Base-by-base conservation (phyloP, 257 asterid species). In the Fraxinus pennsylvanica region DNA sequence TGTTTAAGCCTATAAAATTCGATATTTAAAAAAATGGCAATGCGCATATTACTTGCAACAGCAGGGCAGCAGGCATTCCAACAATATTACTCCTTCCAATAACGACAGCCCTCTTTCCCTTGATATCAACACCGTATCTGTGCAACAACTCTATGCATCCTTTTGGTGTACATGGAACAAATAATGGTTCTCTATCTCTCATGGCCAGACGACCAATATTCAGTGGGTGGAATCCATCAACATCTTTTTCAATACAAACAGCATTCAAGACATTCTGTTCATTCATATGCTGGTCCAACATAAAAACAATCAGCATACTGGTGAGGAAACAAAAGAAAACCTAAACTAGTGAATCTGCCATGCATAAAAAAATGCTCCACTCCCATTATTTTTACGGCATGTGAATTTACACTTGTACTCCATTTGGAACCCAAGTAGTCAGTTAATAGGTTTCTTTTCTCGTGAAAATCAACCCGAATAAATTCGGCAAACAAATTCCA, bases 41-140 rank as follows among this genome's bases (percentile, higher is more conserved):
- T 66, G 32, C 47, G 63, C 43, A 79, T 52, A 81, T 78, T 90
- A 93, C 98, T 85, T 95, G 98, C 84, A 95, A 84, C 68, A 95
- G 89, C 80, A 91, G 86, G 73, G 98, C 47, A 71, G 97, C 96
- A 47, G 98, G 99, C 87, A 78, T 90, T 52, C 99, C 99, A 36
- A 95, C 98, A 69, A 95, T 93, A 75, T 95, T 95, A 77, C 99
- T 95, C 91, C 99, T 85, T 77, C 99, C 98, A 72, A 93, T 86
- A 33, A 95, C 98, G 76, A 88, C 97, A 13, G 96, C 98, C 57
- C 92, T 88, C 87, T 88, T 91, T 73, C 98, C 97, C 86, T 95
- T 95, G 85, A 95, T 95, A 10, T 83, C 68, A 63, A 95, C 80
- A 45, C 85, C 88, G 77, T 89, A 90, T 81, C 98, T 88, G 36